phyloP scores from a whole-genome alignment of 345 rosid species.

The Corchorus capsularis region DNA sequence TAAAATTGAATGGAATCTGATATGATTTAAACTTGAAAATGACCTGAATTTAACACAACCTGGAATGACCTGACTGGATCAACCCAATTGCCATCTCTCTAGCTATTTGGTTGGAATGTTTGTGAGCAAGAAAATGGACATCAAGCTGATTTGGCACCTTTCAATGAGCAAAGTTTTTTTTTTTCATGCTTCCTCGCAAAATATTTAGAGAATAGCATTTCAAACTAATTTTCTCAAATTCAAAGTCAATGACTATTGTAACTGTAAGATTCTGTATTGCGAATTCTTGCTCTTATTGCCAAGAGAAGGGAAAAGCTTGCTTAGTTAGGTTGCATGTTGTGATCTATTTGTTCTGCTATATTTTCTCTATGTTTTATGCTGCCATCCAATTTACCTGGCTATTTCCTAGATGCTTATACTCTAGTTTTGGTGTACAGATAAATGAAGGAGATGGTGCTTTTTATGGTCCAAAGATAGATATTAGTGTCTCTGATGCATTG shows the following conservation, averaged over 20 bases:
- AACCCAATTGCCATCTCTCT: no score
- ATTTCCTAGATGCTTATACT: slow-evolving; percentile 6
- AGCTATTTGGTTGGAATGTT: not conserved
- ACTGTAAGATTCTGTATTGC: not conserved
- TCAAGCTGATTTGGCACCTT: not conserved
- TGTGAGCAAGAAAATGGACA: not conserved
- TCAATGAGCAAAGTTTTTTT: not conserved
- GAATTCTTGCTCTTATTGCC: not conserved
- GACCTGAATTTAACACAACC: no score
- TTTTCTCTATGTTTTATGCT: slow-evolving; percentile 8
- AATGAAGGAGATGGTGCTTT: slow-evolving; percentile 97
- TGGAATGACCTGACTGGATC: no score
- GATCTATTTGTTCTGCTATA: not conserved
- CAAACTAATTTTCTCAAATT: not conserved
- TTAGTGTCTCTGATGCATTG: slow-evolving; percentile 92
- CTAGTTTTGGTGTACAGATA: slow-evolving; percentile 46
- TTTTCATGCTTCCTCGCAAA: not conserved
- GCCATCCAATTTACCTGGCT: not conserved
- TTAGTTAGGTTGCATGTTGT: not conserved
- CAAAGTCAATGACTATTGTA: not conserved
- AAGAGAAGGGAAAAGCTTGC: not conserved
- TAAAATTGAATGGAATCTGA: no score
- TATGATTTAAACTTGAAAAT: no score
- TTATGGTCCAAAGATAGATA: slow-evolving; percentile 98
- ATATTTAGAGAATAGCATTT: not conserved